Base-by-base conservation (phyloP, 2,329 filamentous ascomycete genomes). In the Venturia asperata region DNA sequence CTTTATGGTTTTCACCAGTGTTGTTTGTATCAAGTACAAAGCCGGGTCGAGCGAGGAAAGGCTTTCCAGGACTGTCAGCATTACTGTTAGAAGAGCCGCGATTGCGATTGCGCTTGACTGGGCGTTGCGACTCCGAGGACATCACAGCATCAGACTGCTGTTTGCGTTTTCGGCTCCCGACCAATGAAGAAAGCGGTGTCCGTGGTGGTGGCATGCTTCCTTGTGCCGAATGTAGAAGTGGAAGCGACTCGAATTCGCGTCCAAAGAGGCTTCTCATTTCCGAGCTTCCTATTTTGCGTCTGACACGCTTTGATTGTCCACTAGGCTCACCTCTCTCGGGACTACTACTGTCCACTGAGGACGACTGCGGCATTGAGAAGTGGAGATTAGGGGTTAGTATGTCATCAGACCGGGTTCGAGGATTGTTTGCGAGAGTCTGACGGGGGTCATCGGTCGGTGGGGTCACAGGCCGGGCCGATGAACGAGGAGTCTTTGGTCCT, bases 41-140 rank as follows among this genome's bases (percentile, higher is more conserved):
- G 69, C 67, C 43, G 69, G 70, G 6, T 64, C 66, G 30, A 70
- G 66, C 30, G 69, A 70, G 21, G 67, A 69, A 47, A 70, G 72
- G 1, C 70, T 56, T 3, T 62, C 71, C 30, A 69, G 63, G 41
- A 70, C 70, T 21, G 11, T 11, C 17, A 66, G 67, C 52, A 15
- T 5, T 58, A 27, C 52, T 58, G 17, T 10, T 37, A 13, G 52
- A 19, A 34, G 52, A 58, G 17, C 27, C 52, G 13, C 30, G 27
- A 24, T 65, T 64, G 13, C 30, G 27, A 24, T 65, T 64, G 17
- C 61, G 63, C 21, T 61, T 60, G 34, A 37, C 19, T 42, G 65
- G 65, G 21, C 17, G 63, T 5, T 47, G 61, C 13, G 27, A 11
- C 5, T 43, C 19, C 27, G 34, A 43, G n/a, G 63, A 63, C 41